Conservation (phyloP, 176 grass and related monocot species). For the Triticum dicoccoides region DNA sequence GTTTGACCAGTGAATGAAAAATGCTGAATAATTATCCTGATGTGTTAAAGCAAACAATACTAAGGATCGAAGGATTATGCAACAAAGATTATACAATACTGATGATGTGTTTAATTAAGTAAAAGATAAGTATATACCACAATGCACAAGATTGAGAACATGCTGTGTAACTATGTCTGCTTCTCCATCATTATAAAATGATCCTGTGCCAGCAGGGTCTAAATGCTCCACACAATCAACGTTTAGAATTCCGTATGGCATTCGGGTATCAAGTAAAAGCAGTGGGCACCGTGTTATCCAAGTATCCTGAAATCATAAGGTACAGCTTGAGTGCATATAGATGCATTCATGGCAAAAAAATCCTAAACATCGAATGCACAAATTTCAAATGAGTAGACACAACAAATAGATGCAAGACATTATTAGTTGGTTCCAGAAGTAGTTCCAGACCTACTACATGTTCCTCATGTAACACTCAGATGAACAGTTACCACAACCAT, state of each 20-base stretch:
- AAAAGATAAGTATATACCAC: slow-evolving; percentile 51
- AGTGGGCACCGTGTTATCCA: slow-evolving; percentile 86
- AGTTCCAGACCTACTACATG: neutral
- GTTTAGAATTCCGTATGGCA: slow-evolving; percentile 70
- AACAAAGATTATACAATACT: neutral
- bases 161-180: slow-evolving; percentile 89
- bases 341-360: slow-evolving; percentile 7
- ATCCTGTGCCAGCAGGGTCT: slow-evolving; percentile 87
- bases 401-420: neutral
- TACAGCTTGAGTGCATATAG: slow-evolving; percentile 21
- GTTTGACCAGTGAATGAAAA: neutral
- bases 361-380: neutral
- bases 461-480: neutral
- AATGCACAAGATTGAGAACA: slow-evolving; percentile 86
- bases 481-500: slow-evolving; percentile 7
- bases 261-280: slow-evolving; percentile 86
- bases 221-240: slow-evolving; percentile 76
- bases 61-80: neutral
- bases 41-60: neutral
- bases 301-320: slow-evolving; percentile 53
- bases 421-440: neutral
- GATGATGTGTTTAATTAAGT: neutral
- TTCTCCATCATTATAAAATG: slow-evolving; percentile 95
- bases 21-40: slow-evolving; percentile 9
- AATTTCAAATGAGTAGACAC: neutral